Conservation (phyloP, 768 basidiomycete species). For the Lactarius vividus region DNA sequence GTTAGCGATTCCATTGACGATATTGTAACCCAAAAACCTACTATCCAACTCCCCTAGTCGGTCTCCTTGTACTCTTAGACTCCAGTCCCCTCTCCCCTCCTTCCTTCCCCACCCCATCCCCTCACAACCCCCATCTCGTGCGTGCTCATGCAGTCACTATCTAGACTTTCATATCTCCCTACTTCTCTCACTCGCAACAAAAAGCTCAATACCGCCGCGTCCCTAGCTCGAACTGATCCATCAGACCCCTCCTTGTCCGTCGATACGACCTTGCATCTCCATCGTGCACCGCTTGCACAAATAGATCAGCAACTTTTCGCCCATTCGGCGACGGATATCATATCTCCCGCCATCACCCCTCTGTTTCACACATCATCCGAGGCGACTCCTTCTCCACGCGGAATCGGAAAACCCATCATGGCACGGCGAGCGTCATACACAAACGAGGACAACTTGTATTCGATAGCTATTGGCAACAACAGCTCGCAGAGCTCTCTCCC, state of each 20-base stretch:
- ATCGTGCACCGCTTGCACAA: constrained; percentile 27
- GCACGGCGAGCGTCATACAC: constrained; percentile 25
- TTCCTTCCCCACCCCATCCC: background rate
- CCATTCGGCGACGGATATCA: constrained; percentile 9
- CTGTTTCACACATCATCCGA: constrained; percentile 17
- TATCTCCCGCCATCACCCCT: constrained; percentile 10
- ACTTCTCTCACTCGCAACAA: constrained; percentile 8
- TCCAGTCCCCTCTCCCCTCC: background rate
- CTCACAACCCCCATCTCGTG: background rate
- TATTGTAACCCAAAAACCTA: background rate
- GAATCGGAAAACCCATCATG: constrained; percentile 17
- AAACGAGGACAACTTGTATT: constrained; percentile 18
- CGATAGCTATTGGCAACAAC: background rate
- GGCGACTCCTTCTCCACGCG: constrained; percentile 4
- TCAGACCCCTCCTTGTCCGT: constrained; percentile 19
- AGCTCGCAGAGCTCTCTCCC: constrained; percentile 15
- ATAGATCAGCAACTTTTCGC: constrained; percentile 25
- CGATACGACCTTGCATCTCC: constrained; percentile 21
- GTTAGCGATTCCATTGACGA: background rate
- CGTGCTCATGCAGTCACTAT: constrained; percentile 18
- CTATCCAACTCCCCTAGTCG: background rate
- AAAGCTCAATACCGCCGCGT: constrained; percentile 18
- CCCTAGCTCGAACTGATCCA: constrained; percentile 9
- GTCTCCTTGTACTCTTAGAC: constrained; percentile 3
- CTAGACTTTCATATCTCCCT: constrained; percentile 9